Base-by-base conservation (phyloP, 2,329 filamentous ascomycete genomes). In the Fusarium austroafricanum region DNA sequence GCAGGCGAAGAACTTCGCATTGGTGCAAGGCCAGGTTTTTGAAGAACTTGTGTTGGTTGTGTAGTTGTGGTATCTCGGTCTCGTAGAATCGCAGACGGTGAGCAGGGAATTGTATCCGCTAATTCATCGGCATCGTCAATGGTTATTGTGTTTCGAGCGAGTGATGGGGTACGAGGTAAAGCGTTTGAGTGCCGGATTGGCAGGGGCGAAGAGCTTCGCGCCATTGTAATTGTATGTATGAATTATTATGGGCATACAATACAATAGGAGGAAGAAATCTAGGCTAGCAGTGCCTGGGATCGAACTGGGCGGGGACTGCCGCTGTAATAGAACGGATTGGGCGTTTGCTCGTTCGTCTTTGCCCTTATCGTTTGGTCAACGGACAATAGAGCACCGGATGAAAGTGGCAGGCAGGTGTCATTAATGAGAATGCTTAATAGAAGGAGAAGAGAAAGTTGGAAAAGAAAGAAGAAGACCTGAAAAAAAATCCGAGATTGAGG, bases 11-110 rank as follows among this genome's bases (percentile, higher is more conserved):
- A 82, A 23, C 79, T 79, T 43, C 72, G 65, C 29, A 73, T 55
- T 3, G 73, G 55, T 3, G 67, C 66, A 31, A 83, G 76, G 4
- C 75, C 76, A 1, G 80, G 78, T 5, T 79, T 79, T 47, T 79
- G 77, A 20, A 85, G 75, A 17, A 86, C 75, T 63, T 86, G 83
- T 2, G 83, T 85, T 0, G 83, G 78, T 63, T 85, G 83, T 26
- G 83, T 85, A 6, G 67, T 72, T 40, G 70, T 69, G 29, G 71
- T 61, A 45, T 74, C 76, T 37, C 72, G 66, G 39, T 74, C 76
- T 35, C 72, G 73, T 26, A 79, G 67, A 38, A 81, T 76, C 18
- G 76, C 77, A 14, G 78, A 74, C 1, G 81, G 81, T 6, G 80
- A 82, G 73, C 79, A 81, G 35, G 81, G 81, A 20, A 83, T 79